A percentile compares a stretch with the other conserved stretches of the same genome.
phyloP scores from a whole-genome alignment of 768 basidiomycete species.

The Kwoniella mangroviensis region DNA sequence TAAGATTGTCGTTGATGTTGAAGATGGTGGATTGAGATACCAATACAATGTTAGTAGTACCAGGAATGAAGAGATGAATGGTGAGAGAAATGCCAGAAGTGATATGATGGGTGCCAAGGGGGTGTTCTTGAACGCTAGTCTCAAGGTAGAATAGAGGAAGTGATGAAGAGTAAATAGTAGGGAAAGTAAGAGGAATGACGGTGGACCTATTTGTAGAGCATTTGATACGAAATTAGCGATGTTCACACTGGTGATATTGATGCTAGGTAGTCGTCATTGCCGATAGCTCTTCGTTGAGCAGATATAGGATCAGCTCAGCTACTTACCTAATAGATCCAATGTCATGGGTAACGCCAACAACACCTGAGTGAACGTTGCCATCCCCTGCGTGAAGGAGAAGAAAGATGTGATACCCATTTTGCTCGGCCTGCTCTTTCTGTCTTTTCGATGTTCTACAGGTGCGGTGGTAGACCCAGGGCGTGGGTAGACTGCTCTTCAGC shows the following conservation, averaged over 20 bases:
- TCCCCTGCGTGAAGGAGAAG: constrained; percentile 35
- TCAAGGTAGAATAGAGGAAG: constrained; percentile 55
- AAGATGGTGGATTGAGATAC: constrained; percentile 53
- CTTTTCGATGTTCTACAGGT: background rate
- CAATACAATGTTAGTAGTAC: constrained; percentile 50
- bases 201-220: constrained; percentile 41
- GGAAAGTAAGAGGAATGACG: constrained; percentile 58
- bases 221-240: background rate
- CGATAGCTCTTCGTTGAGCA: background rate
- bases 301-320: background rate
- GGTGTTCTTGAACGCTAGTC: constrained; percentile 55
- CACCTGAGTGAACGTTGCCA: constrained; percentile 53
- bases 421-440: background rate
- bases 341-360: constrained; percentile 56
- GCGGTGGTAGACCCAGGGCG: background rate
- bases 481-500: background rate
- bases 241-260: too few species aligned
- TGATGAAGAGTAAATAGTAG: constrained; percentile 56
- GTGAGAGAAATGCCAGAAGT: constrained; percentile 46
- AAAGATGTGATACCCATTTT: constrained; percentile 35
- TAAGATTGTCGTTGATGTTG: constrained; percentile 16
- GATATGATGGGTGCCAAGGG: constrained; percentile 50
- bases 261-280: too few species aligned
- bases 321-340: constrained; percentile 53
- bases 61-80: constrained; percentile 47